phyloP scores from a whole-genome alignment of 2,329 filamentous ascomycete genomes.

The Penicillium sp. region DNA sequence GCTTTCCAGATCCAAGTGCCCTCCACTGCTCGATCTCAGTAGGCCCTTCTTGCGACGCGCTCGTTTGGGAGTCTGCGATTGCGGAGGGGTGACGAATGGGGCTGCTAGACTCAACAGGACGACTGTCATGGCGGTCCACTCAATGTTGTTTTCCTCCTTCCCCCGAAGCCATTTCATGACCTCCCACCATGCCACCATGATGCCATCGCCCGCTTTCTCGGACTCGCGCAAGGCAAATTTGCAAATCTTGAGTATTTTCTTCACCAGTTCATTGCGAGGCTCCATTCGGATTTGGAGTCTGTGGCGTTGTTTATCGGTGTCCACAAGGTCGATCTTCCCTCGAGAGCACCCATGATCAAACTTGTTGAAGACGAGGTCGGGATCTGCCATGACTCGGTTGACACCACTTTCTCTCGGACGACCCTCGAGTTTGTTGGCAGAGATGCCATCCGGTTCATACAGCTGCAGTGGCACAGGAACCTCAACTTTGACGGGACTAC shows the following conservation, averaged over 20 bases:
- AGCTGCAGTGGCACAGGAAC: conserved; percentile 58
- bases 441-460: conserved; percentile 59
- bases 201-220: conserved; percentile 55
- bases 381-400: conserved; percentile 45
- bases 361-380: conserved; percentile 45
- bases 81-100: conserved; percentile 50
- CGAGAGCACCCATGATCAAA: conserved; percentile 58
- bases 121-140: conserved; percentile 68
- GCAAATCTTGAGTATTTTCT: conserved; percentile 59
- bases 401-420: conserved; percentile 54
- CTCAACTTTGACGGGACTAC: conserved; percentile 63
- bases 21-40: conserved; percentile 51
- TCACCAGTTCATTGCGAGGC: conserved; percentile 62
- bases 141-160: conserved; percentile 52
- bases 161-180: conserved; percentile 64
- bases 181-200: conserved; percentile 72
- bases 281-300: conserved; percentile 66
- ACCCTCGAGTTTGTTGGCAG: conserved; percentile 51
- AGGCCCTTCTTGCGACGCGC: conserved; percentile 43
- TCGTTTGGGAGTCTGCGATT: conserved; percentile 31
- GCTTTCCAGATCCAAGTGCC: conserved; percentile 42
- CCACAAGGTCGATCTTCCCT: conserved; percentile 65
- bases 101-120: conserved; percentile 64
- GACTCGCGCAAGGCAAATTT: conserved; percentile 61
- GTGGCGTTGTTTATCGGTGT: conserved; percentile 61